Conservation (phyloP, 2,329 filamentous ascomycete genomes). For the Aspergillus carbonarius region DNA sequence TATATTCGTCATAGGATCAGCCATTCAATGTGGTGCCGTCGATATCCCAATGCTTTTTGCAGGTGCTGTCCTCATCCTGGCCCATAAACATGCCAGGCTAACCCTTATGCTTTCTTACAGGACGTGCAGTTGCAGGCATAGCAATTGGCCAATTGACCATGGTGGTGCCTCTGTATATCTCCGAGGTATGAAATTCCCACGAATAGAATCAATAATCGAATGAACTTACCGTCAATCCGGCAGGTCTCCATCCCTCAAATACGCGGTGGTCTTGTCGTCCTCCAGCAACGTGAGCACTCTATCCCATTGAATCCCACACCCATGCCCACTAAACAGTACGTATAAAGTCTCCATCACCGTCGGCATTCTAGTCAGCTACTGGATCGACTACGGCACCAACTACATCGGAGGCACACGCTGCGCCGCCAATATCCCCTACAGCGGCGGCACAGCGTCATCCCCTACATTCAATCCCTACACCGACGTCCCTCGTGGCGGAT, state of each 20-base stretch:
- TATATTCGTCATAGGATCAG: constrained; percentile 54
- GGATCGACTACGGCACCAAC: constrained; percentile 47
- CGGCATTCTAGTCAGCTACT: constrained; percentile 40
- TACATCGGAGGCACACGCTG: constrained; percentile 49
- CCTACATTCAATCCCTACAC: constrained; percentile 44
- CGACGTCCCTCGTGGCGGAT: constrained; percentile 47
- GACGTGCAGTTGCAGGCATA: constrained; percentile 47
- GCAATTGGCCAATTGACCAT: constrained; percentile 46
- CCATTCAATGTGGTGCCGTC: constrained; percentile 47
- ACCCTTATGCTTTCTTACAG: constrained; percentile 10
- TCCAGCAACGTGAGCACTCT: constrained; percentile 35
- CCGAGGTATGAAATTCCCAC: constrained; percentile 35
- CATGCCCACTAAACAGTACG: constrained; percentile 28
- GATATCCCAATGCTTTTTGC: constrained; percentile 43
- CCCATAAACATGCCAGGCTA: background rate
- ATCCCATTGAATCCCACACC: background rate
- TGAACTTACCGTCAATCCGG: constrained; percentile 9
- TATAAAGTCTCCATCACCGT: constrained; percentile 43
- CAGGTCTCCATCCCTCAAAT: constrained; percentile 46
- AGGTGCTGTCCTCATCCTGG: constrained; percentile 32
- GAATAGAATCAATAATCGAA: background rate
- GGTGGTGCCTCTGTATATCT: constrained; percentile 56
- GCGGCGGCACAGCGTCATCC: constrained; percentile 40
- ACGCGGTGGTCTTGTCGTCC: constrained; percentile 38
- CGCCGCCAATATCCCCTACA: constrained; percentile 49